phyloP scores from a whole-genome alignment of 371 early-diverging fungal species.

The Paraphysoderma sedebokerense region DNA sequence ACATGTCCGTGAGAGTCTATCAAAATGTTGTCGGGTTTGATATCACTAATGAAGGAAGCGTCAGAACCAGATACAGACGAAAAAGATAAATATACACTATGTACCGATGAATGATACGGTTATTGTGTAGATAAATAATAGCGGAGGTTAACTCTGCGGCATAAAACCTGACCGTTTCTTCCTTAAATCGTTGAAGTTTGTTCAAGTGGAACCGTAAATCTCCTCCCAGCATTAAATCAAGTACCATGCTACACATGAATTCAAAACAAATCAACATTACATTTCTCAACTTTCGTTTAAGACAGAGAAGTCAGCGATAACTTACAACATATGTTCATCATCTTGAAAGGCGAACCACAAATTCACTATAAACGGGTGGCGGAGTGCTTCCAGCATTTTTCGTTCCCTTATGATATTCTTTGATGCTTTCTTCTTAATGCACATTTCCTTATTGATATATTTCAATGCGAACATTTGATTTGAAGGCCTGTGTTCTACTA shows the following conservation, averaged over 20 bases:
- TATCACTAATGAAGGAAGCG: constrained; percentile 62
- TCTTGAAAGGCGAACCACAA: constrained; percentile 74
- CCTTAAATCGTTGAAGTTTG: constrained; percentile 39
- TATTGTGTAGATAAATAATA: constrained; percentile 56
- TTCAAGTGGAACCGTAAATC: constrained; percentile 64
- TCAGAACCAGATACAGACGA: background rate
- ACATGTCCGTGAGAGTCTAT: constrained; percentile 72
- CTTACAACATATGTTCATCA: constrained; percentile 57
- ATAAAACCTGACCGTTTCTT: constrained; percentile 55
- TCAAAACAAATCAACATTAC: background rate
- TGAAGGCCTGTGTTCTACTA: constrained; percentile 37
- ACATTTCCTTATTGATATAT: constrained; percentile 63
- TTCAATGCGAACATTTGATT: constrained; percentile 57
- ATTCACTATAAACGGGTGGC: constrained; percentile 60
- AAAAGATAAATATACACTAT: background rate
- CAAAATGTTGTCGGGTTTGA: constrained; percentile 86
- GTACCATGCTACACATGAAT: constrained; percentile 10
- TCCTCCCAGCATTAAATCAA: constrained; percentile 41
- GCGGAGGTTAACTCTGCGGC: constrained; percentile 57
- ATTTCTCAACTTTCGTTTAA: background rate
- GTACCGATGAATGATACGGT: constrained; percentile 54
- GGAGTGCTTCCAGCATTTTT: constrained; percentile 39
- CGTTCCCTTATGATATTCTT: constrained; percentile 65
- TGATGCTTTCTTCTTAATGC: constrained; percentile 54
- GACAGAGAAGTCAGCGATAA: constrained; percentile 20